phyloP scores from a whole-genome alignment of 2,329 filamentous ascomycete genomes.

The Exophiala aquamarina region DNA sequence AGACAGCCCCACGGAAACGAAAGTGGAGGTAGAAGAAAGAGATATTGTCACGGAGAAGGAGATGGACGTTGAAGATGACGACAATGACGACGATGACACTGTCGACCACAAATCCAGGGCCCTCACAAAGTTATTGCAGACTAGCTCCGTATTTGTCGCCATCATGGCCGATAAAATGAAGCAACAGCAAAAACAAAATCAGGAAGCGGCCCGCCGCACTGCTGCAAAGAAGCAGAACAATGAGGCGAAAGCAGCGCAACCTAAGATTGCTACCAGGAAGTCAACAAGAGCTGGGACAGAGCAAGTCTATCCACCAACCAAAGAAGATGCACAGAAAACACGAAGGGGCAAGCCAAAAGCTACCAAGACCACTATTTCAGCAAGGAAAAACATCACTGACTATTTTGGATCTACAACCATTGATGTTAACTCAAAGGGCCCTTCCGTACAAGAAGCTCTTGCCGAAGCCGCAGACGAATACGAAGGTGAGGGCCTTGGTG shows the following conservation, averaged over 20 bases:
- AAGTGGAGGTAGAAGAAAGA: constrained; percentile 6
- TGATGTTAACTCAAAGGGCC: constrained; percentile 52
- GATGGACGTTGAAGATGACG: constrained; percentile 25
- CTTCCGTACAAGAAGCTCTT: constrained; percentile 57
- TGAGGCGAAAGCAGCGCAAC: constrained; percentile 31
- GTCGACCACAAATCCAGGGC: constrained; percentile 46
- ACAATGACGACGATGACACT: constrained; percentile 33
- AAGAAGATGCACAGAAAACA: constrained; percentile 22
- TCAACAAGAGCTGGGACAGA: constrained; percentile 20
- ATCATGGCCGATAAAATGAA: constrained; percentile 53
- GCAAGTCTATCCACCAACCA: constrained; percentile 29
- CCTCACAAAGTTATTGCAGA: constrained; percentile 46
- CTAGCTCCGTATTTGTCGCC: constrained; percentile 48
- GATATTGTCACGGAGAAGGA: constrained; percentile 16
- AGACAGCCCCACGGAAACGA: constrained; percentile 2
- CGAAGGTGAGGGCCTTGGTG: constrained; percentile 60
- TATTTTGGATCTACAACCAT: constrained; percentile 63
- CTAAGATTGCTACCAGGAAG: constrained; percentile 22
- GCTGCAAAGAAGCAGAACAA: constrained; percentile 35
- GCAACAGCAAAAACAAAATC: constrained; percentile 42
- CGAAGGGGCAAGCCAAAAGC: constrained; percentile 28
- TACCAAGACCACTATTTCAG: constrained; percentile 30
- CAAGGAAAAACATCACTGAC: constrained; percentile 48
- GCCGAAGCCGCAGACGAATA: constrained; percentile 59
- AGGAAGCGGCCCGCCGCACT: constrained; percentile 41